Evolutionary conservation across 306 rosid genomes (phyloP), one percentile per base, ranked within the genome.

Genomic region (Acacia crassicarpa): DNA sequence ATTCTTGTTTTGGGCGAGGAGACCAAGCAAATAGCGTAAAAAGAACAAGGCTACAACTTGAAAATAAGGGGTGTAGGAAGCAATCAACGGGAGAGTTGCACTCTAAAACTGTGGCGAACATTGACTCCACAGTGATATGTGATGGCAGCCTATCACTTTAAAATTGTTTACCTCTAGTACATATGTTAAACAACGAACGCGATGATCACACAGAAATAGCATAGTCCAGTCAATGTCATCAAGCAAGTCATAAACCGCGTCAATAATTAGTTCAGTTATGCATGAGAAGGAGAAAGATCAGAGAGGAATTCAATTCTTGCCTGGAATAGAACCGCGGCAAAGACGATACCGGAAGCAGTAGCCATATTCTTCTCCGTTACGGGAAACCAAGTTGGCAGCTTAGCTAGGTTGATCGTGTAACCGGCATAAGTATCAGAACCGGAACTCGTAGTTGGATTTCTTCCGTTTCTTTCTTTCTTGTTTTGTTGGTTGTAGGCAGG

Each of bases 281-380:
- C 33, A 38, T n/a, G 46, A 54, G 44, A 35, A 56, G 6, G 19
- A 27, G n/a, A 72, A 22, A 76, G 2, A 63, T 74, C 27, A 6
- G 12, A 10, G 9, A 41, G 19, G 12, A 40, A 45, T 3, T 9
- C 65, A 62, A 27, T 69, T 51, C 48, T 80, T 84, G 68, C 98
- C 92, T 88, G 98, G 45, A 92, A 77, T 25, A 89, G 77, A 78
- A 74, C 65, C 19, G 80, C 67, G 63, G 87, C 69, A 66, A 84
- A 49, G 65, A 89, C 73, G 72, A 80, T 20, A 23, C 87, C 74
- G 76, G 41, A 49, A 72, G 69, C 72, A 38, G 78, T 53, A 27
- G 44, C 59, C 77, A 79, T 84, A 6, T 56, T 66, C 49, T 13
- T 15, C 49, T 17, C 19, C 68, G 72, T 20, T 16, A 25, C 33